Conservation (phyloP, 352 stramenopile species). For the Blastocystis hominis region DNA sequence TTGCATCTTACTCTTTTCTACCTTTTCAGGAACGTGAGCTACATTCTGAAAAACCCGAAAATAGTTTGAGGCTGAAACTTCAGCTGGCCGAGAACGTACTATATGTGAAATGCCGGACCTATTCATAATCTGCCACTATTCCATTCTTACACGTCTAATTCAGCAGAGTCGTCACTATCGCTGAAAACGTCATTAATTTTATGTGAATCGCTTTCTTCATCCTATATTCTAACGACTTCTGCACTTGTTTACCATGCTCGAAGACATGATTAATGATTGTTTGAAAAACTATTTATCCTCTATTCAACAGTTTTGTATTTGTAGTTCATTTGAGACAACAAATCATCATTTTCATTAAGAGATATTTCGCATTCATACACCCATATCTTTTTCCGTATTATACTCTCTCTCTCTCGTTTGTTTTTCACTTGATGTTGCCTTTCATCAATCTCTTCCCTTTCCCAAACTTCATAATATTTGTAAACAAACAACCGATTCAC, state of each 20-base stretch:
- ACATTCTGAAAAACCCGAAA: not conserved
- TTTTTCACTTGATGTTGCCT: too few relatives aligned
- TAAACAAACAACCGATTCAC: too few relatives aligned
- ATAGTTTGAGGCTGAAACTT: slow-evolving; percentile 14
- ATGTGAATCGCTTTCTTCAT: not conserved
- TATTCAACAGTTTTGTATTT: too few relatives aligned
- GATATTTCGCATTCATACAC: too few relatives aligned
- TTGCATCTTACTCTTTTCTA: not conserved
- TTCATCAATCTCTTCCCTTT: too few relatives aligned
- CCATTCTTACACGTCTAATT: slow-evolving; percentile 14
- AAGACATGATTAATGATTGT: not conserved
- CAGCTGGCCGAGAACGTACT: not conserved
- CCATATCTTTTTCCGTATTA: too few relatives aligned
- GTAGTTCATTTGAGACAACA: too few relatives aligned
- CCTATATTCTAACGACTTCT: not conserved
- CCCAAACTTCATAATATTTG: too few relatives aligned
- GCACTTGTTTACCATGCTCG: not conserved
- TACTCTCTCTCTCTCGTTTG: too few relatives aligned
- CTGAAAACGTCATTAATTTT: slow-evolving; percentile 16
- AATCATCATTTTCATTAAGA: too few relatives aligned
- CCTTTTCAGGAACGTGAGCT: not conserved
- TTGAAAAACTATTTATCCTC: too few relatives aligned
- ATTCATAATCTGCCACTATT: not conserved
- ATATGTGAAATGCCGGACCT: not conserved
- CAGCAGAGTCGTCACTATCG: slow-evolving; percentile 31